Base-by-base conservation (phyloP, 768 basidiomycete genomes). In the Amanita subjunquillea region DNA sequence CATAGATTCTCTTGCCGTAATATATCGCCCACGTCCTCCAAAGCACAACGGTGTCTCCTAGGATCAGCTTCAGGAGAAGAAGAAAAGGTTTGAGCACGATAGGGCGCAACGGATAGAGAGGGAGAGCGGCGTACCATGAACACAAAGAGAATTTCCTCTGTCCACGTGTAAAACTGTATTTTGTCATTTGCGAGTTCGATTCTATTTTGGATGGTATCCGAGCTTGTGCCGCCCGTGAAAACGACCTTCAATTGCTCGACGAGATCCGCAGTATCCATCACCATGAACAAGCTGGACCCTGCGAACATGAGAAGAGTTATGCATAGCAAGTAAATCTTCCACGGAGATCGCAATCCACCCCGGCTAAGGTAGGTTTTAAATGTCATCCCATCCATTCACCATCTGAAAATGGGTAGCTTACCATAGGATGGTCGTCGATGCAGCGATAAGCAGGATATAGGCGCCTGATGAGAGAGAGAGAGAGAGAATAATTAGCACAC, bases 21-120 rank as follows among this genome's bases (percentile, higher is more conserved):
- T 56, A 67, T 3, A 67, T 47, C 2, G 55, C 56, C 61, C 61
- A 63, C 13, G 64, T 64, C 50, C 65, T 56, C 65, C 65, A 67
- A 25, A 67, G 54, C 13, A 67, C 65, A n/a, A 65, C 62, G 5
- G 59, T 59, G 45, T 67, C 65, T 15, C 65, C 64, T 3, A 64
- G 58, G 36, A 62, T 61, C 13, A 67, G 45, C 64, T 67, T 27
- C n/a, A 46, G 30, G 15, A 29, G n/a, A 17, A 29, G 9, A 30
- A 30, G 17, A 17, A n/a, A n/a, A 9, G 30, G 17, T 8, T 12
- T 8, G 5, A 4, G 25, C 25, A n/a, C 30, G 44, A 50, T 20
- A 4, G 6, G 30, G 9, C 30, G 4, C 3, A 30, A 45, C 3
- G 25, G 3, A 29, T 8, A n/a, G 30, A 3, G 27, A 17, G 10